Conservation (phyloP, 352 stramenopile species). For the Phytophthora sojae region DNA sequence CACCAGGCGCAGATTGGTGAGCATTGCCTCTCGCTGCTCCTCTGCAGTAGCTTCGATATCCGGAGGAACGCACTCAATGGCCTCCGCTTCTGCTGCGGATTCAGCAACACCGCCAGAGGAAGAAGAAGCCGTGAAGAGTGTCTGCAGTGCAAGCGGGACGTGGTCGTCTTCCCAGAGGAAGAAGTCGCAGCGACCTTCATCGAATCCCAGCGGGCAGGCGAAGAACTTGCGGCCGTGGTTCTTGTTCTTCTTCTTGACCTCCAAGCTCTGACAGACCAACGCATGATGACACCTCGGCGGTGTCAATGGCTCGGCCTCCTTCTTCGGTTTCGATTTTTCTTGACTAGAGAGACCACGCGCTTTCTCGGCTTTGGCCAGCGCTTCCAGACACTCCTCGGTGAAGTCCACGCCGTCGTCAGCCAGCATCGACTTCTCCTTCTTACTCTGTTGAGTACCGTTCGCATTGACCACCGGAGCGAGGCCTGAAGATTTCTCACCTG, state of each 20-base stretch:
- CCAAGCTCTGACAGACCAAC: conserved; percentile 58
- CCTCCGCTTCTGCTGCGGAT: conserved; percentile 32
- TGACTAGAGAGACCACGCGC: conserved; percentile 7
- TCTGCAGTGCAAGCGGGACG: conserved; percentile 63
- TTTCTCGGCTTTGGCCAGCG: conserved; percentile 52
- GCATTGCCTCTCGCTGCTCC: conserved; percentile 55
- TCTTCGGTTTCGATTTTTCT: conserved; percentile 3
- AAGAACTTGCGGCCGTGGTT: conserved; percentile 83
- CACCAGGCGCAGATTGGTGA: conserved; percentile 82
- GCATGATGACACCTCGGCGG: conserved; percentile 77
- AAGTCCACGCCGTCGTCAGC: conserved; percentile 77
- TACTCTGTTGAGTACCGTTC: conserved; percentile 37
- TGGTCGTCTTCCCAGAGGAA: conserved; percentile 89
- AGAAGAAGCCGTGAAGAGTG: conserved; percentile 48
- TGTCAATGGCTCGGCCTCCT: conserved; percentile 25
- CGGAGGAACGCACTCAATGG: conserved; percentile 57
- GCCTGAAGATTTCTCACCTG: conserved; percentile 20
- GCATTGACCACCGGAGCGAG: conserved; percentile 31
- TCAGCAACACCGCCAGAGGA: conserved; percentile 3
- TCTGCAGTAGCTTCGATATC: conserved; percentile 55
- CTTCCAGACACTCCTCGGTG: conserved; percentile 80
- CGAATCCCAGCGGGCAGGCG: conserved; percentile 66
- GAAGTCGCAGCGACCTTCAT: conserved; percentile 86
- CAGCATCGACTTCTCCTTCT: conserved; percentile 31
- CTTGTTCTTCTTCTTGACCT: conserved; percentile 89